A percentile compares a stretch with the other conserved stretches of the same genome.
These are phyloP conservation scores for Chimonanthus salicifolius DNA, from an alignment of 164 flowering plant genomes.

Conservation along the genomic window DNA sequence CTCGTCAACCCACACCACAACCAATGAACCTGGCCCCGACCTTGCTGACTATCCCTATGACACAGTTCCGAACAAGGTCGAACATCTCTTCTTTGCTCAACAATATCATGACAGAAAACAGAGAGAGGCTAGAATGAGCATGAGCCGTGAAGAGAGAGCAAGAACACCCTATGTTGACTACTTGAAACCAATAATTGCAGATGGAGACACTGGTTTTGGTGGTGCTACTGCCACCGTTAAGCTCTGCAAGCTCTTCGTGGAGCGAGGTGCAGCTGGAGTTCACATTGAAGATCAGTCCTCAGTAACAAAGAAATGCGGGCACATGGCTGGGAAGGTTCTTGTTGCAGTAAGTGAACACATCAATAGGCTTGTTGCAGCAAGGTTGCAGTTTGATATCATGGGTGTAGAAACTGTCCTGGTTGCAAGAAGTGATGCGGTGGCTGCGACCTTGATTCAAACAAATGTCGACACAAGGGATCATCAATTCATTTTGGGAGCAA, in stretches of 20 bases:
- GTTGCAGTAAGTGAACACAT: conserved; percentile 76
- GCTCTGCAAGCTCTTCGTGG: conserved; percentile 93
- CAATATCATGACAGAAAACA: conserved; percentile 93
- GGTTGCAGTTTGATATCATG: conserved; percentile 91
- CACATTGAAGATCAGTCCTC: conserved; percentile 96
- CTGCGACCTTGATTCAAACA: conserved; percentile 70
- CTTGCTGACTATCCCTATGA: conserved; percentile 96
- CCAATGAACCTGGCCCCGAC: conserved; percentile 95
- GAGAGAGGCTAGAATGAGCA: conserved; percentile 80
- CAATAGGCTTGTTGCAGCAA: conserved; percentile 78
- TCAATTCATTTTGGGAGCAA: conserved; percentile 78
- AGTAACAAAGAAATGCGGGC: conserved; percentile 93
- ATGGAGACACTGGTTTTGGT: conserved; percentile 93
- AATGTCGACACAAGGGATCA: conserved; percentile 83
- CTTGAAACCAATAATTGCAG: conserved; percentile 86
- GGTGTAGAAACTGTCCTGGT: conserved; percentile 78
- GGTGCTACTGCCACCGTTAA: conserved; percentile 91
- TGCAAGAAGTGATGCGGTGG: conserved; percentile 91
- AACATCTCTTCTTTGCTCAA: conserved; percentile 85
- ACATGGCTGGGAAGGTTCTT: conserved; percentile 92
- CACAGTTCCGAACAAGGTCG: conserved; percentile 96
- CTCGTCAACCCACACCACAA: conserved; percentile 84
- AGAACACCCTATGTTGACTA: conserved; percentile 72
- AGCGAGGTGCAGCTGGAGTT: conserved; percentile 91
- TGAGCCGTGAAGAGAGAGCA: conserved; percentile 73